Evolutionary conservation across 192 early-diverging fungal species (phyloP), one percentile per base, ranked within the genome.

Genomic region (Podila horticola): DNA sequence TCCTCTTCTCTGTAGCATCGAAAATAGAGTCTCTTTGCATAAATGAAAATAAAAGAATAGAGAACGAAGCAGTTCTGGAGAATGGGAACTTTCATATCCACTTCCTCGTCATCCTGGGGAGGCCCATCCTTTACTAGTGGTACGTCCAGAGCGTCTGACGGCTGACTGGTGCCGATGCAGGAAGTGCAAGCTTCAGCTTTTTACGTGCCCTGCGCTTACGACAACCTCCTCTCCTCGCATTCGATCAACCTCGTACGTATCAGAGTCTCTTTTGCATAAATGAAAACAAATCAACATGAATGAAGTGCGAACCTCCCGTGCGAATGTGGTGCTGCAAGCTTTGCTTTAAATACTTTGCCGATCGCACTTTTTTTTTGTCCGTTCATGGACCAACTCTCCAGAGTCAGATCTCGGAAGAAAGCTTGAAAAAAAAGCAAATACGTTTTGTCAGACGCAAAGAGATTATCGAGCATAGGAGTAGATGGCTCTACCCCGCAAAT

Each of bases 111-210:
- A n/a, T n/a, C n/a, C n/a, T n/a, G n/a, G n/a, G n/a, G n/a, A n/a
- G n/a, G n/a, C n/a, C n/a, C n/a, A n/a, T n/a, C n/a, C n/a, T n/a
- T n/a, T n/a, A n/a, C n/a, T 55, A 55, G n/a, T 55, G n/a, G n/a
- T 55, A 9, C n/a, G 2, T 29, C 41, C 5, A 57, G n/a, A 59
- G 45, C 62, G 17, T 41, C 30, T 6, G 67, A 76, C 26, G 74
- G 70, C 41, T 41, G 63, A 22, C 13, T 76, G 10, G 31, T 70
- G 30, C 30, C 66, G 52, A 45, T 75, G 66, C 66, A 62, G 12
- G 73, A 73, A 33, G 29, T 52, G 15, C 17, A 55, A 15, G 28
- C 24, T 1, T 4, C 63, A 2, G 20, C 41, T 7, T 30, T 30
- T 64, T 2, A 20, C n/a, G 12, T 28, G 57, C 22, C 19, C 30